Evolutionary conservation across 768 basidiomycete genomes (phyloP).

Genomic region (Kwoniella botswanensis): DNA sequence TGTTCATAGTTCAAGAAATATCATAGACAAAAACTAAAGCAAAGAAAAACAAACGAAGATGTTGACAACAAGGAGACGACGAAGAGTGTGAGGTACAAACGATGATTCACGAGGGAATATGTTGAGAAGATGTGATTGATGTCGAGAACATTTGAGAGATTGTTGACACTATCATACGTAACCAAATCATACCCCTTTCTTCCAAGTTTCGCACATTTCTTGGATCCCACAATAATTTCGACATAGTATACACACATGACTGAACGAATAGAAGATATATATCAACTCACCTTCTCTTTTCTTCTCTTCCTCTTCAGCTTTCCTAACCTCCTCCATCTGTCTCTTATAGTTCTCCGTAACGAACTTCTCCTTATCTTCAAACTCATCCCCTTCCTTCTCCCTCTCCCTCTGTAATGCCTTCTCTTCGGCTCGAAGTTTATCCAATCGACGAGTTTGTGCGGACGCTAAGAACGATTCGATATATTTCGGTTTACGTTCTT

Average conservation of each 20-base stretch:
- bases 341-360: constrained; percentile 97
- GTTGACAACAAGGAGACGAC: too few relatives aligned
- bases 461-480: constrained; percentile 77
- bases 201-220: too few relatives aligned
- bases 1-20: constrained; percentile 1
- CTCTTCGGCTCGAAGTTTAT: constrained; percentile 91
- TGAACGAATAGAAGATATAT: too few relatives aligned
- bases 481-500: constrained; percentile 92
- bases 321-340: constrained; percentile 88
- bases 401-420: constrained; percentile 95
- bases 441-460: constrained; percentile 84
- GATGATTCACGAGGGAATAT: too few relatives aligned
- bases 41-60: neutral
- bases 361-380: constrained; percentile 92
- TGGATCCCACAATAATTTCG: too few relatives aligned
- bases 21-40: neutral
- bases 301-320: constrained; percentile 91
- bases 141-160: too few relatives aligned
- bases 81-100: too few relatives aligned
- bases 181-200: too few relatives aligned
- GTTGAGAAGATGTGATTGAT: too few relatives aligned
- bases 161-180: too few relatives aligned
- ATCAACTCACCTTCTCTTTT: constrained; percentile 74
- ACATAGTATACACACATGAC: too few relatives aligned
- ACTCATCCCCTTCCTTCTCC: constrained; percentile 90